Conservation (phyloP, 2,329 filamentous ascomycete species). For the Elsinoe australis region DNA sequence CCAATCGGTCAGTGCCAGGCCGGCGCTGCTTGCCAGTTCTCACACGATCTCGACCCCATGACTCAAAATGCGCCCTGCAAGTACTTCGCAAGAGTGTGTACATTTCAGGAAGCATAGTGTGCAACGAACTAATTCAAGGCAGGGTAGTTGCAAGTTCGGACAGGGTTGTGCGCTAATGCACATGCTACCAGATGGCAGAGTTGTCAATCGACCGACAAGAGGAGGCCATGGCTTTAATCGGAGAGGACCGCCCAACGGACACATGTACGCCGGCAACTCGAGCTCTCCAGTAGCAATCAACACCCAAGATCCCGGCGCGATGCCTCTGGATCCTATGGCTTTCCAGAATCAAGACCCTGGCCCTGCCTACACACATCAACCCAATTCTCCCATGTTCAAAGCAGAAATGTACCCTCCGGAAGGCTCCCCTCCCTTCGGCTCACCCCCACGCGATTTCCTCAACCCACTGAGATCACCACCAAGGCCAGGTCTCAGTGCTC, state of each 20-base stretch:
- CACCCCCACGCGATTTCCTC: conserved; percentile 70
- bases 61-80: conserved; percentile 87
- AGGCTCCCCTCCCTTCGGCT: conserved; percentile 55
- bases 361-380: conserved; percentile 12
- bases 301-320: conserved; percentile 23
- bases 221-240: conserved; percentile 19
- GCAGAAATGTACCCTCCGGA: conserved; percentile 13
- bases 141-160: conserved; percentile 99
- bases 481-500: conserved; percentile 64
- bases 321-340: neutral
- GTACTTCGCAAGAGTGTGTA: conserved; percentile 87
- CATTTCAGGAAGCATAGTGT: neutral
- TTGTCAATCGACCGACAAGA: conserved; percentile 64
- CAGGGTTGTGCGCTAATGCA: conserved; percentile 96
- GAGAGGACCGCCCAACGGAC: conserved; percentile 16
- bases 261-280: conserved; percentile 14
- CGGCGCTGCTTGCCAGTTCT: conserved; percentile 90
- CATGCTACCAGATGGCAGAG: conserved; percentile 83
- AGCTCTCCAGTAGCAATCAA: conserved; percentile 30
- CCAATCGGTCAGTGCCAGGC: conserved; percentile 93
- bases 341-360: conserved; percentile 5
- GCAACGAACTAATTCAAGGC: conserved; percentile 24
- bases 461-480: conserved; percentile 64
- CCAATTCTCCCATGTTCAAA: conserved; percentile 11
- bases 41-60: conserved; percentile 79